Evolutionary conservation across 306 rosid species (phyloP), one percentile per base, ranked within the genome.

Genomic region (Cicer chorassanicum): DNA sequence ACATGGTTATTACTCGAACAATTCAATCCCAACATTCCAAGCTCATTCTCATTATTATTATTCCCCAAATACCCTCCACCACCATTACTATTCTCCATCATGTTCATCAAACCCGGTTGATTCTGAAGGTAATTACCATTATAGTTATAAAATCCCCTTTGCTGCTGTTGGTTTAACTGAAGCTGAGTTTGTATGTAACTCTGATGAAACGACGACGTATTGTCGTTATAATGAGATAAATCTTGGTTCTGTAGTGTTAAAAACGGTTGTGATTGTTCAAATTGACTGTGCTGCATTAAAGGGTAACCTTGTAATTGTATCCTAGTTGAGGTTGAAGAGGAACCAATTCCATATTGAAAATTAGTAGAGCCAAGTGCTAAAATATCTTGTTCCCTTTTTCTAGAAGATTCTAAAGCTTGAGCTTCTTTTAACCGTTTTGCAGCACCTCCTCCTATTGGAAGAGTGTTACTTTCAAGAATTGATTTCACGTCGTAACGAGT

Each of bases 401-500:
- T 83, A 0, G 92, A 90, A 46, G 93, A 82, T 74, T 95, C 99
- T 3, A 95, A 65, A 70, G 97, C 99, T 46, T 92, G 99, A 14
- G 99, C 98, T 70, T 95, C 99, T 50, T 95, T 95, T 4, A 95
- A 81, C 0, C 99, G 67, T 39, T 95, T 95, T 0, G 99, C 98
- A 1, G 98, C 99, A 0, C 99, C 99, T 2, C 98, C 98, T 48
- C 99, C 97, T 0, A 95, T 95, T 0, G 99, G 99, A 11, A 95
- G 97, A 10, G 92, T 88, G 63, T 85, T 95, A 89, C 98, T 95
- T 24, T 92, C 99, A 0, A 92, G 83, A 53, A 95, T 95, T 42
- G 96, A 84, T 75, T 95, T 95, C 63, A 92, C 99, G 55, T 95
- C 97, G 46, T 95, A 95, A 1, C 99, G 97, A 14, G 75, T 90